Percentiles rank a stretch among this genome's conserved stretches.
Evolutionary conservation across 106 monocot genomes (phyloP).

Genomic region (Ottelia alismoides): DNA sequence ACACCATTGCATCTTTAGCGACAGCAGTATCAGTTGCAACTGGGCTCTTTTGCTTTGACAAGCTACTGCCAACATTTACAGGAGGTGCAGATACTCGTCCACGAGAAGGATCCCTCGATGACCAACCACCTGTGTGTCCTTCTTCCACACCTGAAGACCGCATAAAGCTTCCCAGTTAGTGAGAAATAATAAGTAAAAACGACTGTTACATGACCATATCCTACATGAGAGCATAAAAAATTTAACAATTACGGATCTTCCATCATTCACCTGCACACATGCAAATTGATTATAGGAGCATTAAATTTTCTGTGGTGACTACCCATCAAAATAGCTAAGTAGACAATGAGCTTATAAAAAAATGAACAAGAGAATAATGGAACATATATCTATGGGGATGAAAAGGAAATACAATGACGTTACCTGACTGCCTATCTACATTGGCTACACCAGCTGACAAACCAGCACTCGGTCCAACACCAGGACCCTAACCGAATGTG

Average conservation of each 20-base stretch:
- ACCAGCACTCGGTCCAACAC: constrained; percentile 55
- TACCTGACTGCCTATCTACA: constrained; percentile 65
- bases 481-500: constrained; percentile 39
- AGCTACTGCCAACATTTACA: constrained; percentile 38
- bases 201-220: too few relatives aligned
- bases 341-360: too few relatives aligned
- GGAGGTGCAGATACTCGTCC: constrained; percentile 35
- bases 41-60: constrained; percentile 73
- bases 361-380: too few relatives aligned
- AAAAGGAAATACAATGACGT: too few relatives aligned
- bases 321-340: neutral
- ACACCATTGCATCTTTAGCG: constrained; percentile 68
- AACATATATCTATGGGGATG: too few relatives aligned
- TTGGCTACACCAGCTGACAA: constrained; percentile 25
- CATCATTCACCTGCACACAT: too few relatives aligned
- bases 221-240: too few relatives aligned
- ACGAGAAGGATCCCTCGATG: constrained; percentile 47
- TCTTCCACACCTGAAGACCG: constrained; percentile 73
- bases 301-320: neutral
- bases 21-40: constrained; percentile 36
- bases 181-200: too few relatives aligned
- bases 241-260: too few relatives aligned
- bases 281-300: neutral
- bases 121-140: constrained; percentile 53
- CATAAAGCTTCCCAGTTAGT: too few relatives aligned